Percentiles rank a stretch among this genome's conserved stretches.
Conservation (phyloP, 2,329 filamentous ascomycete species). For the Dactylonectria estremocensis region DNA sequence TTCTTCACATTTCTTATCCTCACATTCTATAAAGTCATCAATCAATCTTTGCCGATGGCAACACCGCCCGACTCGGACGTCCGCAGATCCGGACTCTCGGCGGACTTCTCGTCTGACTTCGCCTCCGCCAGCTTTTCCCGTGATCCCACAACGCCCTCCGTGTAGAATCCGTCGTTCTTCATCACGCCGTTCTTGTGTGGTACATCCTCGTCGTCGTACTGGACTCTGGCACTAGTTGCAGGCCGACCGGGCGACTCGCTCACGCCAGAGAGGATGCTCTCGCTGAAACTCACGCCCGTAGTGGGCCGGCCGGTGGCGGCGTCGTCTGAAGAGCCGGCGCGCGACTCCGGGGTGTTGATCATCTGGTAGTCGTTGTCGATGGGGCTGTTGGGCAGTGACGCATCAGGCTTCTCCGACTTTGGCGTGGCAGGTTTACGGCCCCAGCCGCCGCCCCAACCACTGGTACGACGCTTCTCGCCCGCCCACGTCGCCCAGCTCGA, state of each 20-base stretch:
- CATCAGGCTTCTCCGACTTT: slow-evolving; percentile 53
- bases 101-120: slow-evolving; percentile 9
- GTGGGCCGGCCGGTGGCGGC: slow-evolving; percentile 47
- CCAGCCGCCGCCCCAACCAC: slow-evolving; percentile 62
- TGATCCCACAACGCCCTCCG: slow-evolving; percentile 45
- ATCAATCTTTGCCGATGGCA: slow-evolving; percentile 1
- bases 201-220: slow-evolving; percentile 29
- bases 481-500: slow-evolving; percentile 80
- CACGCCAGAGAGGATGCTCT: slow-evolving; percentile 61
- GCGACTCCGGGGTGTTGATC: slow-evolving; percentile 50
- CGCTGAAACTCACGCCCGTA: slow-evolving; percentile 61
- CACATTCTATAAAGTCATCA: slow-evolving; percentile 14
- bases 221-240: slow-evolving; percentile 33
- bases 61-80: background rate
- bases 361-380: slow-evolving; percentile 58
- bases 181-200: slow-evolving; percentile 31
- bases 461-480: slow-evolving; percentile 79
- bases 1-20: slow-evolving; percentile 25
- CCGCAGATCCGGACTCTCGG: slow-evolving; percentile 1
- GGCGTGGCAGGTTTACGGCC: slow-evolving; percentile 52
- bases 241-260: slow-evolving; percentile 48
- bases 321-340: slow-evolving; percentile 50
- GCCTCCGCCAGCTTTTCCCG: slow-evolving; percentile 35
- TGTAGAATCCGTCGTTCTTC: slow-evolving; percentile 48
- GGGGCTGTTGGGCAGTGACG: slow-evolving; percentile 54